Evolutionary conservation across 2,329 filamentous ascomycete species (phyloP).

Genomic region (Colletotrichum chrysophilum): DNA sequence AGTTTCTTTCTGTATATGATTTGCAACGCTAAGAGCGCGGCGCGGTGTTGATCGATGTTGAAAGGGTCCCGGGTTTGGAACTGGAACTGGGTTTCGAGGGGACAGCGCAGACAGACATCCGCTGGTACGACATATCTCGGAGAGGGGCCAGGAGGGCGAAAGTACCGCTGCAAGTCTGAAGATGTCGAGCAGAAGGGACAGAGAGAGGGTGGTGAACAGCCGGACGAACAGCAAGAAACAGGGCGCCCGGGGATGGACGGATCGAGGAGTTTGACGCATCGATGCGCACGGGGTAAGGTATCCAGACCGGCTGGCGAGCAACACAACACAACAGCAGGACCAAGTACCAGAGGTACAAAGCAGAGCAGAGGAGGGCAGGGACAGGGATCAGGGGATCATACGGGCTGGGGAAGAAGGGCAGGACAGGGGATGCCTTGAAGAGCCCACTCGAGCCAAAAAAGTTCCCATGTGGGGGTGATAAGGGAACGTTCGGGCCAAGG

Average conservation of each 20-base stretch:
- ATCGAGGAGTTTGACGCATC: background rate
- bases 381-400: background rate
- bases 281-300: constrained; percentile 2
- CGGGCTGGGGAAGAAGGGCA: constrained; percentile 9
- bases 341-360: background rate
- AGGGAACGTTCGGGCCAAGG: background rate
- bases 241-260: background rate
- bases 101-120: background rate
- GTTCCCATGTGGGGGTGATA: constrained; percentile 21
- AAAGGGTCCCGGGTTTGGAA: background rate
- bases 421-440: background rate
- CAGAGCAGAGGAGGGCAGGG: background rate
- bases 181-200: background rate
- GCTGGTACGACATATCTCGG: background rate
- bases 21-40: background rate
- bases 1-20: background rate
- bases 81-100: background rate
- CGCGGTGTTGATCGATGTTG: background rate
- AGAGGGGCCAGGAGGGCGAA: background rate
- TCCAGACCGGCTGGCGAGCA: background rate
- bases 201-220: background rate
- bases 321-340: background rate
- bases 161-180: background rate
- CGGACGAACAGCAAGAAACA: background rate
- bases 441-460: constrained; percentile 17